A percentile compares a stretch with the other conserved stretches of the same genome.
Conservation (phyloP, 768 basidiomycete species). For the Mrakia gelida region DNA sequence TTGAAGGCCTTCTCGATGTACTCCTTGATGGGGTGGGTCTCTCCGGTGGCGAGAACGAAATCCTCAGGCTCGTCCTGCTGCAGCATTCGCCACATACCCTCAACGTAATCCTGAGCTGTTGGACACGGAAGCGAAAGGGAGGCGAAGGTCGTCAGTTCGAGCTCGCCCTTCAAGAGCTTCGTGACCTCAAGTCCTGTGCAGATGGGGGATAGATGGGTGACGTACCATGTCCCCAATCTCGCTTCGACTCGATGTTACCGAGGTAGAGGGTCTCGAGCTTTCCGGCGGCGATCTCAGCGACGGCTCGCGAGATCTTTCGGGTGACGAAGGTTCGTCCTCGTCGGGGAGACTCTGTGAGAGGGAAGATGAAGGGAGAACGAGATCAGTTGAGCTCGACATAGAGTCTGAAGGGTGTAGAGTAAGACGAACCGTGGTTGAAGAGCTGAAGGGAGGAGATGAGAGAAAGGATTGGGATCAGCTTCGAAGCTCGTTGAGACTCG, state of each 20-base stretch:
- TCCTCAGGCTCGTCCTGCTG: conserved; percentile 75
- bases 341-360: conserved; percentile 93
- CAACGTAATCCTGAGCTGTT: conserved; percentile 62
- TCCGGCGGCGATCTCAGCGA: conserved; percentile 82
- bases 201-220: conserved; percentile 12
- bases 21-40: conserved; percentile 91
- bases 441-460: neutral
- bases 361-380: neutral
- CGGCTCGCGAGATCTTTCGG: conserved; percentile 86
- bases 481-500: neutral
- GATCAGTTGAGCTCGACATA: neutral
- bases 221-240: conserved; percentile 96
- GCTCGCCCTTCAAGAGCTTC: neutral
- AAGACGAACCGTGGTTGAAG: conserved; percentile 26
- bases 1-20: conserved; percentile 84
- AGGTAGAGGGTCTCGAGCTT: conserved; percentile 89
- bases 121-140: conserved; percentile 11
- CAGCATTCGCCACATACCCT: conserved; percentile 97
- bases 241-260: conserved; percentile 88
- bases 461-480: neutral
- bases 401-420: neutral
- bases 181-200: too few relatives aligned
- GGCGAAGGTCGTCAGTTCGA: conserved; percentile 10
- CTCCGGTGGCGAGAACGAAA: conserved; percentile 91
- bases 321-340: conserved; percentile 94